Evolutionary conservation across 2,329 filamentous ascomycete genomes (phyloP).

Genomic region (Penicillium aurantiogriseum): DNA sequence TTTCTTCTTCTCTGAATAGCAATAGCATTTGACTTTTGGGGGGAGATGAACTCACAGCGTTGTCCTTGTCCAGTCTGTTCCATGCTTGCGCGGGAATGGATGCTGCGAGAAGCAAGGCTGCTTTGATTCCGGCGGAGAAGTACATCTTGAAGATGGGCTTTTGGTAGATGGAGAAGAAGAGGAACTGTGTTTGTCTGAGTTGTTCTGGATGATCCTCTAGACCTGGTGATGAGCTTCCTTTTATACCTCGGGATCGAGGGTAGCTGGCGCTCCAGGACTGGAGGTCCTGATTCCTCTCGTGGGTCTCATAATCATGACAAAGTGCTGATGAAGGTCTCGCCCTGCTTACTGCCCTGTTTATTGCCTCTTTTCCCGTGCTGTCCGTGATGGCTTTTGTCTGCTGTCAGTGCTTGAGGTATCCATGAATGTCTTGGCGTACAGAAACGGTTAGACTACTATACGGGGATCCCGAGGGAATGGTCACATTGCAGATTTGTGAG

Average conservation of each 20-base stretch:
- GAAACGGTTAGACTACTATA: neutral
- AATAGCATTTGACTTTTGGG: too few species aligned
- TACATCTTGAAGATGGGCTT: slow-evolving; percentile 5
- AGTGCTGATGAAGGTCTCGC: neutral
- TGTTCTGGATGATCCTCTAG: neutral
- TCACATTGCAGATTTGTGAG: neutral
- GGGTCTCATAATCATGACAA: slow-evolving; percentile 6
- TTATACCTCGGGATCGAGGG: slow-evolving; percentile 1
- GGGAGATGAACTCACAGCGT: slow-evolving; percentile 17
- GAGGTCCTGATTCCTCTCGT: neutral
- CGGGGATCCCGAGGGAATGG: neutral
- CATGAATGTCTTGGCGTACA: slow-evolving; percentile 1
- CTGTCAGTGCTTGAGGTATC: slow-evolving; percentile 1
- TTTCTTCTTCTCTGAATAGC: too few species aligned
- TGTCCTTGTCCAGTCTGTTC: slow-evolving; percentile 29
- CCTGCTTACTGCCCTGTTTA: neutral
- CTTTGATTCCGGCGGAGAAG: slow-evolving; percentile 28
- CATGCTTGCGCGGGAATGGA: slow-evolving; percentile 22
- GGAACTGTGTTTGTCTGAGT: neutral
- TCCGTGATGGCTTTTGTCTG: neutral
- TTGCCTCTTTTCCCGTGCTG: neutral
- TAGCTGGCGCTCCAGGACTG: neutral
- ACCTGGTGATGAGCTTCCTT: neutral
- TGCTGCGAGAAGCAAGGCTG: slow-evolving; percentile 18
- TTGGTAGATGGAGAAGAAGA: neutral